Evolutionary conservation across 345 rosid species (phyloP), one percentile per base, ranked within the genome.

Genomic region (rapeseed (Brassica napus)): DNA sequence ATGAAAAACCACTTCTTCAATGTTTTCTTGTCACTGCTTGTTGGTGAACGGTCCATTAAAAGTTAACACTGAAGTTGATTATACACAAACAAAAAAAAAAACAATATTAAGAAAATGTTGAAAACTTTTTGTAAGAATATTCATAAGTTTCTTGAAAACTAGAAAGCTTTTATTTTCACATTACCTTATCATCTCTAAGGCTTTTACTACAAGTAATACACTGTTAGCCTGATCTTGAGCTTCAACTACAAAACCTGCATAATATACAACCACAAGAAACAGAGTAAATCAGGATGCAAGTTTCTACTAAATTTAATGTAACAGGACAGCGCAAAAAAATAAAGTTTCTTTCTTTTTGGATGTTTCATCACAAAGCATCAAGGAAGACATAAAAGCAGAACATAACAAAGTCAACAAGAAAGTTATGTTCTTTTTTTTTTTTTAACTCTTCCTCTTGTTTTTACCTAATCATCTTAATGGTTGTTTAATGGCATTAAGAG

Each of bases 1-100:
- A 91, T 91, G 78, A 94, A 94, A 87, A 89, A 94, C 5, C 98
- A 94, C 91, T 84, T 87, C 89, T 94, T 91, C 84, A 94, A 83
- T 24, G 98, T 87, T 86, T 89, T 89, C 93, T 91, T 89, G 69
- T 92, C 91, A 81, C 89, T 85, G 77, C 88, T 84, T 65, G 78
- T 84, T 26, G 94, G 89, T 72, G 75, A 79, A 85, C 83, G 69
- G 88, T 90, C 95, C 97, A 91, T 90, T 85, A 88, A 92, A 81
- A 72, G 83, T 68, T 83, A 55, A 77, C 88, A 74, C 97, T 89
- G 88, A 42, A 11, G 1, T 52, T 55, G 18, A 79, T 28, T 28
- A 63, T 0, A 59, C 12, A 67, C 57, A 16, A 74, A n/a, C n/a
- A 67, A 59, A 73, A 72, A 69, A 5, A 32, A 35, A 75, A 10